Conservation (phyloP, 202 grass and related monocot genomes). For the Tripidium arundinaceum region DNA sequence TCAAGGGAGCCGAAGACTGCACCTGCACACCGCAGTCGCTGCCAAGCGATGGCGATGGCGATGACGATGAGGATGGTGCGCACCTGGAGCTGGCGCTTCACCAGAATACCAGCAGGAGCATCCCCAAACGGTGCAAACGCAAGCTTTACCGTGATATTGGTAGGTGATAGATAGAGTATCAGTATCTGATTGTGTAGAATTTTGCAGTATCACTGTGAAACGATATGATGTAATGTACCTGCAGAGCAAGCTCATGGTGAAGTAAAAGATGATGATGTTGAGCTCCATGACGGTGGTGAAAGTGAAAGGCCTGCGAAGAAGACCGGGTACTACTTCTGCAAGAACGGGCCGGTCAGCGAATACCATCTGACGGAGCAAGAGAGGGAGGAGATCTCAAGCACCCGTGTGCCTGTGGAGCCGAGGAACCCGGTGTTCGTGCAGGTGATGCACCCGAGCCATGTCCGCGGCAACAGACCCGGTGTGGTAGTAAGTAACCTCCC, state of each 20-base stretch:
- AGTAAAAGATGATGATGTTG: not conserved
- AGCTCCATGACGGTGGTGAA: too few relatives aligned
- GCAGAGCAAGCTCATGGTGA: not conserved
- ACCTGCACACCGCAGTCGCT: not conserved
- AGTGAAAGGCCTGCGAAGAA: not conserved
- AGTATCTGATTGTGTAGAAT: not conserved
- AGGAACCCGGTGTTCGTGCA: conserved; percentile 33
- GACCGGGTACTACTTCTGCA: conserved; percentile 44
- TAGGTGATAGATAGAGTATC: not conserved
- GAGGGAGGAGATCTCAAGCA: conserved; percentile 29
- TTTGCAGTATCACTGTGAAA: not conserved
- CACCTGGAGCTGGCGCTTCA: conserved; percentile 1
- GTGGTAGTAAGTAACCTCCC: conserved; percentile 18
- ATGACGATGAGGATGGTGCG: not conserved
- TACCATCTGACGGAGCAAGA: conserved; percentile 34
- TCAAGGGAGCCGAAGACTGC: not conserved
- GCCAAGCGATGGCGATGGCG: not conserved
- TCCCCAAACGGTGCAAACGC: not conserved
- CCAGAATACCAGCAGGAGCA: not conserved
- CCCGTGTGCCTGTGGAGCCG: not conserved
- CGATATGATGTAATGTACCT: not conserved
- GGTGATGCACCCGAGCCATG: conserved; percentile 36
- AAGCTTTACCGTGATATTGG: not conserved
- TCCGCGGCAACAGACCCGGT: not conserved
- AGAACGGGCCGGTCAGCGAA: conserved; percentile 27